Evolutionary conservation across 2,329 filamentous ascomycete species (phyloP).

Genomic region (Grosmannia serpens): DNA sequence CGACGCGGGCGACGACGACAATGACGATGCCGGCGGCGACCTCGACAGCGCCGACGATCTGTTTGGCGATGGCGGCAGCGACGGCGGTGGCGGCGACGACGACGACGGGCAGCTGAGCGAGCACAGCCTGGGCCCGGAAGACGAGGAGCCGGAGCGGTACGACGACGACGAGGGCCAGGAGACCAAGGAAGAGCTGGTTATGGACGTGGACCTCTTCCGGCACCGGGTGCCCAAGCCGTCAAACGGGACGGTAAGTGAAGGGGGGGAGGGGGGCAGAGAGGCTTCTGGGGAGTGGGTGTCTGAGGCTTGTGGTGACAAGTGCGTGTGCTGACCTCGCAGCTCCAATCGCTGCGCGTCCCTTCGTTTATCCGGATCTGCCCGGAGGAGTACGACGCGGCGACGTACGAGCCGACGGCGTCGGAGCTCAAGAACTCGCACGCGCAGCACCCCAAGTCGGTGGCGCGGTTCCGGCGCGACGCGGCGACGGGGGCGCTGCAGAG

Average conservation of each 20-base stretch:
- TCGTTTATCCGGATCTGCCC: constrained; percentile 61
- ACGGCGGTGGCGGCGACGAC: constrained; percentile 36
- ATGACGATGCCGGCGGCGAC: constrained; percentile 1
- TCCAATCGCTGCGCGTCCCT: constrained; percentile 60
- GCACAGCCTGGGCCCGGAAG: constrained; percentile 44
- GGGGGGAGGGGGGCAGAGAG: no score
- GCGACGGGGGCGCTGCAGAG: constrained; percentile 57
- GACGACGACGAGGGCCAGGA: constrained; percentile 31
- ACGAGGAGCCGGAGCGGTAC: constrained; percentile 25
- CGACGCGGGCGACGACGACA: constrained; percentile 3
- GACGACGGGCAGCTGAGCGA: constrained; percentile 55
- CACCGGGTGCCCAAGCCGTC: constrained; percentile 60
- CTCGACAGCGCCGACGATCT: constrained; percentile 11
- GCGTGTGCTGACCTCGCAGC: constrained; percentile 25
- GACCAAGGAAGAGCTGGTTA: constrained; percentile 44
- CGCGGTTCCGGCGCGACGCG: constrained; percentile 58
- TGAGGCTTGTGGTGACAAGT: no score
- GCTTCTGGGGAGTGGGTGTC: constrained; percentile 5
- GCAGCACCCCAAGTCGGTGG: constrained; percentile 49
- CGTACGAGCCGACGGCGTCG: constrained; percentile 49
- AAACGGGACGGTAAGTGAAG: constrained; percentile 51
- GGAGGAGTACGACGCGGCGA: constrained; percentile 52
- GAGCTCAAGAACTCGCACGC: constrained; percentile 42
- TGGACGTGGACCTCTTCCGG: constrained; percentile 53
- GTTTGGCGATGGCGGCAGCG: constrained; percentile 12